Evolutionary conservation across 1,284 basidiomycete species (phyloP).

Genomic region (Chiua sp.): DNA sequence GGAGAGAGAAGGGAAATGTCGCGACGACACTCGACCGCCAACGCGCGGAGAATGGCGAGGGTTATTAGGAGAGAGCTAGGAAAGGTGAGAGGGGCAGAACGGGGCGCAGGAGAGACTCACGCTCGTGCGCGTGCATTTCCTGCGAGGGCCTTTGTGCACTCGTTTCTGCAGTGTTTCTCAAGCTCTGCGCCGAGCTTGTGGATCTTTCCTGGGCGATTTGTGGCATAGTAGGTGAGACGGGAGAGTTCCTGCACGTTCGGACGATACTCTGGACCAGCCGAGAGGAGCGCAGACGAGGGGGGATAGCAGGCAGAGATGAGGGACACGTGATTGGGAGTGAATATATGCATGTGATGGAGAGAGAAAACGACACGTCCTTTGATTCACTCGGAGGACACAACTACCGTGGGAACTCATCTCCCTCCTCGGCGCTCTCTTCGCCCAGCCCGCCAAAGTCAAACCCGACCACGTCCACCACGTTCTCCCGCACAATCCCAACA

Average conservation of each 20-base stretch:
- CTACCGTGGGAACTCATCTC: conserved; percentile 16
- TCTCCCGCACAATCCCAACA: conserved; percentile 43
- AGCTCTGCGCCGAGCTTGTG: conserved; percentile 86
- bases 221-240: conserved; percentile 91
- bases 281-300: conserved; percentile 75
- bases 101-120: conserved; percentile 51
- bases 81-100: neutral
- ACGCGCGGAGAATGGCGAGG: conserved; percentile 81
- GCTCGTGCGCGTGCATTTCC: conserved; percentile 83
- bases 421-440: conserved; percentile 54
- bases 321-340: conserved; percentile 85
- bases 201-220: conserved; percentile 89
- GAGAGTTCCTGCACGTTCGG: conserved; percentile 93
- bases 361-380: neutral
- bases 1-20: conserved; percentile 86
- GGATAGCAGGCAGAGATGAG: conserved; percentile 94
- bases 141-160: conserved; percentile 70
- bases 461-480: conserved; percentile 50
- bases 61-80: conserved; percentile 87
- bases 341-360: conserved; percentile 48
- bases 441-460: conserved; percentile 59
- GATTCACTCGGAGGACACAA: too few species aligned
- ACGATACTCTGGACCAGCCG: conserved; percentile 80
- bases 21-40: conserved; percentile 90
- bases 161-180: conserved; percentile 75